Conservation (phyloP, 805 yeast genomes). For the Wickerhamomyces queroliae region DNA sequence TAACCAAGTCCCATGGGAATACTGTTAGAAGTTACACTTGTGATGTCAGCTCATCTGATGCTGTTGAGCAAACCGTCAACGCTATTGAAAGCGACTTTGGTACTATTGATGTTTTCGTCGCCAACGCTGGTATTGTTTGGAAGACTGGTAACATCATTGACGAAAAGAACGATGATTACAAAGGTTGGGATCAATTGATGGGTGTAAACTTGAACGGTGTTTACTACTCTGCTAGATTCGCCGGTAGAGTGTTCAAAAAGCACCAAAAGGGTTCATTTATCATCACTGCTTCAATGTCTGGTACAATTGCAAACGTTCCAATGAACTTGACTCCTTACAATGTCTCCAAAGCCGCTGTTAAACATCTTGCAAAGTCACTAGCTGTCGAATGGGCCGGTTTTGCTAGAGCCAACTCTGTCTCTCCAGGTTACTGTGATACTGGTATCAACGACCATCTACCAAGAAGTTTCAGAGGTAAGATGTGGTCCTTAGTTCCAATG, state of each 20-base stretch:
- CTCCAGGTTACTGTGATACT: slow-evolving; percentile 78
- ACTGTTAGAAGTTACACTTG: slow-evolving; percentile 42
- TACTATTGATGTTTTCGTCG: slow-evolving; percentile 69
- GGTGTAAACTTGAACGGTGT: slow-evolving; percentile 71
- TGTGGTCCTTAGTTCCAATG: slow-evolving; percentile 47
- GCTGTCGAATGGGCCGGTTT: slow-evolving; percentile 73
- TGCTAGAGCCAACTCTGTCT: slow-evolving; percentile 69
- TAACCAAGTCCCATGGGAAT: slow-evolving; percentile 51
- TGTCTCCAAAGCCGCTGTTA: slow-evolving; percentile 19
- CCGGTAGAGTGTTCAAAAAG: slow-evolving; percentile 66
- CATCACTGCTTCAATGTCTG: slow-evolving; percentile 87
- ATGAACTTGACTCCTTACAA: slow-evolving; percentile 84
- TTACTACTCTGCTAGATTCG: slow-evolving; percentile 67
- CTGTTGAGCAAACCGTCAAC: slow-evolving; percentile 17
- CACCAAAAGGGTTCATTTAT: slow-evolving; percentile 76
- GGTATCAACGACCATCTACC: slow-evolving; percentile 46
- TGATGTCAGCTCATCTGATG: slow-evolving; percentile 13
- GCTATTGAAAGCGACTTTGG: slow-evolving; percentile 55
- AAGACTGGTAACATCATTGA: not conserved
- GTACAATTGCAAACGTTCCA: slow-evolving; percentile 81
- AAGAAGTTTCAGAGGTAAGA: slow-evolving; percentile 31
- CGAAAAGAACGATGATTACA: not conserved
- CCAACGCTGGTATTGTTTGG: slow-evolving; percentile 65
- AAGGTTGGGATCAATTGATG: slow-evolving; percentile 32
- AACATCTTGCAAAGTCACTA: slow-evolving; percentile 11